Evolutionary conservation across 495 filamentous ascomycete species (phyloP).

Genomic region (Halenospora varia): DNA sequence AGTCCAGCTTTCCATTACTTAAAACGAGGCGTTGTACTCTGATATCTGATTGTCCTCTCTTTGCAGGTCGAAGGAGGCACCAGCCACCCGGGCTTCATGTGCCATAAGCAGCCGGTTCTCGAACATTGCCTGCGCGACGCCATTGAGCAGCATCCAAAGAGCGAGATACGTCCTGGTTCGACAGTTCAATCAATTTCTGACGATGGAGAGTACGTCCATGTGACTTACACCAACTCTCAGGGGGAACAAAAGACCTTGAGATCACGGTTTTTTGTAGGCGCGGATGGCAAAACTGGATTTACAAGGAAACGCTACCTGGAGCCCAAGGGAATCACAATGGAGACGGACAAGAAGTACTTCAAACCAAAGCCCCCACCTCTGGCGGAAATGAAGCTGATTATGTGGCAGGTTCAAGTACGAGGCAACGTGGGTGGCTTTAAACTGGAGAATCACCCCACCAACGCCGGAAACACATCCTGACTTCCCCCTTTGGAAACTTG

Average conservation of each 20-base stretch:
- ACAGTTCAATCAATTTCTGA: neutral
- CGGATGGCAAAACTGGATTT: conserved; percentile 48
- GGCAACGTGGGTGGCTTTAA: conserved; percentile 49
- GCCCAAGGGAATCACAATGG: conserved; percentile 32
- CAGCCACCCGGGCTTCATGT: conserved; percentile 3
- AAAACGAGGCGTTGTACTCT: too few species aligned
- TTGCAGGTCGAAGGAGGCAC: conserved; percentile 11
- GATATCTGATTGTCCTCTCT: too few species aligned
- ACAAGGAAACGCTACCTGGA: conserved; percentile 47
- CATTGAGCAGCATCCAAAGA: neutral
- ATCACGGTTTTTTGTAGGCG: conserved; percentile 40
- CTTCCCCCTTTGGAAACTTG: conserved; percentile 45
- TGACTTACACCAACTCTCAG: too few species aligned
- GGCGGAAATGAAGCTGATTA: too few species aligned
- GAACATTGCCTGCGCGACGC: conserved; percentile 1
- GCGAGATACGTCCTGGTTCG: neutral
- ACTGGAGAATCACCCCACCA: conserved; percentile 41
- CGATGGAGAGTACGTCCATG: neutral
- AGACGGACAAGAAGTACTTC: conserved; percentile 28
- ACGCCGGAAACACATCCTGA: conserved; percentile 43
- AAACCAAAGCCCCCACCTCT: neutral
- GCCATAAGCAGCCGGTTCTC: conserved; percentile 2
- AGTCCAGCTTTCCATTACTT: too few species aligned
- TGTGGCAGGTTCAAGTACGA: conserved; percentile 42
- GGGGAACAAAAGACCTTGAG: conserved; percentile 23